These are phyloP conservation scores for Cladosporium sp. DNA, from an alignment of 2,329 filamentous ascomycete species.

Conservation along the genomic window DNA sequence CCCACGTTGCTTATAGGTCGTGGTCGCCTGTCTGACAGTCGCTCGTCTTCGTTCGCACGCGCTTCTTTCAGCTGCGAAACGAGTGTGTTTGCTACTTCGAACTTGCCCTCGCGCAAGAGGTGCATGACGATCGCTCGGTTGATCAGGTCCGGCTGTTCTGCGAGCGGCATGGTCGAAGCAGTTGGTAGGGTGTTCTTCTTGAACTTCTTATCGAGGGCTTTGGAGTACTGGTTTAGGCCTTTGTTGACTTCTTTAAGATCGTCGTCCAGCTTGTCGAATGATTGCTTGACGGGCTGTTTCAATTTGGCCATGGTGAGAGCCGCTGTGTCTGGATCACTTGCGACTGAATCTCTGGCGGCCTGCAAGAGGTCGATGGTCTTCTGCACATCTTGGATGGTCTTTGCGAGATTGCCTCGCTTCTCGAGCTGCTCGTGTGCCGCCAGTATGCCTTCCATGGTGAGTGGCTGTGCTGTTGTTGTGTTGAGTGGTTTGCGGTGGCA, in stretches of 20 bases:
- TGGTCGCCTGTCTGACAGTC: background rate
- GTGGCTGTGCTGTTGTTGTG: background rate
- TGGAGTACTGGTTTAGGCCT: constrained; percentile 79
- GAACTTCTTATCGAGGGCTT: constrained; percentile 77
- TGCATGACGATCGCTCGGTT: constrained; percentile 97
- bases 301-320: constrained; percentile 77
- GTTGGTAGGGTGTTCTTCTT: constrained; percentile 70
- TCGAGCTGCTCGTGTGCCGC: constrained; percentile 73
- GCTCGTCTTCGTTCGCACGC: constrained; percentile 13
- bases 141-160: constrained; percentile 72
- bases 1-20: constrained; percentile 12
- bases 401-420: constrained; percentile 66
- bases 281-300: constrained; percentile 79
- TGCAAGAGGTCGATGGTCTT: constrained; percentile 76
- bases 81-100: constrained; percentile 82
- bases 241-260: constrained; percentile 82
- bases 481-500: background rate
- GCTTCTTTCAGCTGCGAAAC: constrained; percentile 64
- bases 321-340: constrained; percentile 68
- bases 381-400: constrained; percentile 78
- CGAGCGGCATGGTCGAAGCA: constrained; percentile 77
- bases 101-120: constrained; percentile 89
- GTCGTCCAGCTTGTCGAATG: constrained; percentile 76
- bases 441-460: constrained; percentile 64
- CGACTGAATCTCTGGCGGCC: constrained; percentile 71